Base-by-base conservation (phyloP, 768 basidiomycete genomes). In the Mycena venus region DNA sequence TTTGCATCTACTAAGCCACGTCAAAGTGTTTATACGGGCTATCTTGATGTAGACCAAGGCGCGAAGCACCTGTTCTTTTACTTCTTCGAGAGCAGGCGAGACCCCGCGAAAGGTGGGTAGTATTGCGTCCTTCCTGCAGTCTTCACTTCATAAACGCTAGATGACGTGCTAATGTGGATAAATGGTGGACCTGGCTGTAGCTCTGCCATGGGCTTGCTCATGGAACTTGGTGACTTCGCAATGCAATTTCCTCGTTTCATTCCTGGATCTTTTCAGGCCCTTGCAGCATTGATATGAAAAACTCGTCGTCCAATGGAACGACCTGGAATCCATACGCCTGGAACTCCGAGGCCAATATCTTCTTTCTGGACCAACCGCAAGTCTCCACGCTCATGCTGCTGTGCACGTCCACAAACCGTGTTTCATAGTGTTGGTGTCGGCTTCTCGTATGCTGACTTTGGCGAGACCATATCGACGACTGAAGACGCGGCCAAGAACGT, bases 401-500 rank as follows among this genome's bases (percentile, higher is more conserved):
- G 51, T 42, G 5, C 23, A 31, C 40, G 40, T 64, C 40, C 38
- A 21, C 14, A 42, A 40, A 60, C 36, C 64, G 8, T 25, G 23
- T 58, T 72, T 34, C 19, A 17, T 60, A 92, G 91, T 25, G 91
- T 92, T 27, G 91, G 91, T 3, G 93, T 93, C 8, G 93, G 93
- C 1, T 94, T 91, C 80, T 93, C 91, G 2, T 93, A 93, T 70
- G 90, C 91, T 3, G 92, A 94, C 74, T 90, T 88, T 72, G 92
- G 91, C 3, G 90, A 94, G 83, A 90, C 87, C 0, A 85, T 94
- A 21, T 91, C 90, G 69, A 95, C 93, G 0, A 94, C 95, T 0
- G 94, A 96, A 82, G 91, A 91, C n/a, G 95, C 95, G 0, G 93
- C 94, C 5, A 90, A 89, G 74, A 93, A 96, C 78, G 85, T 95